These are phyloP conservation scores for Neonectria neomacrospora DNA, from an alignment of 2,329 filamentous ascomycete genomes.

Conservation along the genomic window DNA sequence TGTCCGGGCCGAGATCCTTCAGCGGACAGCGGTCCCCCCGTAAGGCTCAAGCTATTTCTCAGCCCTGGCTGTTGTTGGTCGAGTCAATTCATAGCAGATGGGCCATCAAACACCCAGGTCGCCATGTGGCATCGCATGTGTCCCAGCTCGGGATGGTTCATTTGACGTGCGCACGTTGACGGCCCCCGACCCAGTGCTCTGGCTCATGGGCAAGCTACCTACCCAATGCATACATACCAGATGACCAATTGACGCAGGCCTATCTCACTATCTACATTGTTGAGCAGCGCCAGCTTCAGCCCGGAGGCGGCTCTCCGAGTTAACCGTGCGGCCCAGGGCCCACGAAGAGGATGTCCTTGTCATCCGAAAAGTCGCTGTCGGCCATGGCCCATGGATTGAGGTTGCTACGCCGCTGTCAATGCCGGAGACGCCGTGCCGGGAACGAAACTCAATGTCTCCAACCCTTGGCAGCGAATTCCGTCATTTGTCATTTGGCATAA, in stretches of 20 bases:
- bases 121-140: conserved; percentile 39
- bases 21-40: conserved; percentile 26
- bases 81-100: conserved; percentile 15
- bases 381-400: background rate
- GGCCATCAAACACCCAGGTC: conserved; percentile 20
- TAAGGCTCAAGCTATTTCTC: conserved; percentile 21
- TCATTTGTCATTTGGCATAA: no score
- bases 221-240: background rate
- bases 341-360: conserved; percentile 1
- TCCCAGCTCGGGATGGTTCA: conserved; percentile 27
- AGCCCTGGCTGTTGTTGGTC: conserved; percentile 26
- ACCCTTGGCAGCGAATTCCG: background rate
- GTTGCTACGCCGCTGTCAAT: background rate
- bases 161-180: conserved; percentile 25
- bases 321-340: background rate
- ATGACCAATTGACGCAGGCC: no score
- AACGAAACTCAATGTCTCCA: background rate
- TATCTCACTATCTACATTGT: background rate
- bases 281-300: conserved; percentile 23
- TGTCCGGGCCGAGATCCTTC: conserved; percentile 13
- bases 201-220: conserved; percentile 14
- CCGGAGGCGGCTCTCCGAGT: conserved; percentile 2
- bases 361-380: background rate
- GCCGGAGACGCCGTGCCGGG: conserved; percentile 3
- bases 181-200: conserved; percentile 14